These are phyloP conservation scores for Endogone sp. DNA, from an alignment of 192 early-diverging fungal species.

Conservation along the genomic window DNA sequence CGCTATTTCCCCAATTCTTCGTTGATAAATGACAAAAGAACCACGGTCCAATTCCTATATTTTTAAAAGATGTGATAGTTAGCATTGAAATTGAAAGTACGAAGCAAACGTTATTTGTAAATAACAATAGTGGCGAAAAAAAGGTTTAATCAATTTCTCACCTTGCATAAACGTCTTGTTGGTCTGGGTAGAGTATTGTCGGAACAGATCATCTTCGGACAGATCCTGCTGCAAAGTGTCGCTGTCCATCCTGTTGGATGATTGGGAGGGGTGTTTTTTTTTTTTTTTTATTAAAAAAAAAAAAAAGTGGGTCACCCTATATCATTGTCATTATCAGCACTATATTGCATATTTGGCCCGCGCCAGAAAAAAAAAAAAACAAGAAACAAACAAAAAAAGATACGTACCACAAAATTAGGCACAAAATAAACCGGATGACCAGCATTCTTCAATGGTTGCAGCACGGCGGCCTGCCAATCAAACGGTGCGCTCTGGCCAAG, in stretches of 20 bases:
- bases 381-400: too few relatives aligned
- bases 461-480: neutral
- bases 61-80: neutral
- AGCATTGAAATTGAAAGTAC: too few relatives aligned
- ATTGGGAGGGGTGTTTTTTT: neutral
- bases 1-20: neutral
- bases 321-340: neutral
- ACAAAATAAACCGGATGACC: neutral
- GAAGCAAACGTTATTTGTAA: too few relatives aligned
- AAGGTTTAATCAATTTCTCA: too few relatives aligned
- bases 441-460: neutral
- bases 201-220: neutral
- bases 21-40: neutral
- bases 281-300: neutral
- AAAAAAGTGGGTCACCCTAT: neutral
- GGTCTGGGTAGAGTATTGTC: neutral
- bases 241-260: neutral
- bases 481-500: neutral
- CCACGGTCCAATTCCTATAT: neutral
- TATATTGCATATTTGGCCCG: too few relatives aligned
- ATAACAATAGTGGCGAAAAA: too few relatives aligned
- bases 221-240: neutral
- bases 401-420: neutral
- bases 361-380: too few relatives aligned
- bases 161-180: neutral